These are phyloP conservation scores for Solanum acaule DNA, from an alignment of 257 asterid genomes.

Conservation along the genomic window DNA sequence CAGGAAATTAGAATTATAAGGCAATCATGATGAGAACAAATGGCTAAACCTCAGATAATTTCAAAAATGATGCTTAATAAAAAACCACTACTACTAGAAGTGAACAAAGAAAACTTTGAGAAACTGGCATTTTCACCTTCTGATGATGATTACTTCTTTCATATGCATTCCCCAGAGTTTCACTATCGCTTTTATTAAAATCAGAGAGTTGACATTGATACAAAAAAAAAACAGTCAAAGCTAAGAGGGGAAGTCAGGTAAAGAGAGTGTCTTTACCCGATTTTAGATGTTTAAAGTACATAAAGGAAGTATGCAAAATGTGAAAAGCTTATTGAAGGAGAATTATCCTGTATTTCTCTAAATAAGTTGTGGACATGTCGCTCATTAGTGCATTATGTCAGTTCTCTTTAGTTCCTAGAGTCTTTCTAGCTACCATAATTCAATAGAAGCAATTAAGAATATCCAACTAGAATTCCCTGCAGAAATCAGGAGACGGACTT, in stretches of 20 bases:
- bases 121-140: background rate
- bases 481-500: background rate
- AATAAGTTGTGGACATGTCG: background rate
- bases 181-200: background rate
- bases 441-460: background rate
- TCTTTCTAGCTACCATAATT: background rate
- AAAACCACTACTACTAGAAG: background rate
- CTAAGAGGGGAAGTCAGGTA: background rate
- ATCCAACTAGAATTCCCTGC: background rate
- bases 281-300: background rate
- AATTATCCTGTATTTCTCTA: background rate
- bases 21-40: background rate
- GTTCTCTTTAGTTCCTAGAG: background rate
- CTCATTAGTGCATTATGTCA: background rate
- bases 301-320: background rate
- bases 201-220: background rate
- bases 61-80: background rate
- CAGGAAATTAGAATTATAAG: background rate
- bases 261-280: background rate
- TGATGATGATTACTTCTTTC: background rate
- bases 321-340: background rate
- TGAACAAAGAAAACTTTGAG: background rate
- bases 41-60: background rate
- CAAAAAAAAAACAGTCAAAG: background rate
- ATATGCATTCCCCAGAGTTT: background rate